Base-by-base conservation (phyloP, 495 filamentous ascomycete genomes). In the Aspergillus affinis region DNA sequence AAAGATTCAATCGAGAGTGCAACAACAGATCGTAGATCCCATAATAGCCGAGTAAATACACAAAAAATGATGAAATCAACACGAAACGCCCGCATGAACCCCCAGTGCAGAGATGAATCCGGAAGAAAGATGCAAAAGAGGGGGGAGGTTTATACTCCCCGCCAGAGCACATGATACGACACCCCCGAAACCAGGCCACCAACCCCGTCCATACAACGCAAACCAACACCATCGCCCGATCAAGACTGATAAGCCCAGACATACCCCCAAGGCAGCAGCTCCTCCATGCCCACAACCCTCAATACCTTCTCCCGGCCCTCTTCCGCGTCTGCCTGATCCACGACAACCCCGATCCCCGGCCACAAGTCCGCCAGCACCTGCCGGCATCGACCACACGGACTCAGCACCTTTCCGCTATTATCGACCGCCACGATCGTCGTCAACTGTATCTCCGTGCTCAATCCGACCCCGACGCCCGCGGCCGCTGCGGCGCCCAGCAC, bases 371-470 rank as follows among this genome's bases (percentile, higher is more conserved):
- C 53, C 52, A 73, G 57, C 4, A 73, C 59, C 30, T 73, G 69
- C 23, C 70, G 63, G 41, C 70, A 73, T 18, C 70, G 63, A 12
- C 70, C 70, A 55, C 70, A 71, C 6, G 70, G 70, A 59, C 55
- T 73, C 29, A 71, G 50, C 4, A 73, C 62, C 36, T 41, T 41
- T 0, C 65, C 66, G 26, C 68, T 51, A 12, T 60, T 44, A 17
- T 69, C 63, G 54, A 71, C 67, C 0, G 64, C 65, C 6, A 71
- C 61, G 7, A 67, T 66, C 9, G 69, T 66, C n/a, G 71, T 66
- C 29, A 63, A 60, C 5, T 56, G 62, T 21, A 68, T 51, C 6
- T 48, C 21, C 12, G 49, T 26, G 12, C 13, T 41, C 36, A 41
- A 17, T 10, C 36, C 36, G 36, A 41, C 12, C 36, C 36, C 36